Conservation (phyloP, 1,139 yeast genomes). For the Diutina siamensis region DNA sequence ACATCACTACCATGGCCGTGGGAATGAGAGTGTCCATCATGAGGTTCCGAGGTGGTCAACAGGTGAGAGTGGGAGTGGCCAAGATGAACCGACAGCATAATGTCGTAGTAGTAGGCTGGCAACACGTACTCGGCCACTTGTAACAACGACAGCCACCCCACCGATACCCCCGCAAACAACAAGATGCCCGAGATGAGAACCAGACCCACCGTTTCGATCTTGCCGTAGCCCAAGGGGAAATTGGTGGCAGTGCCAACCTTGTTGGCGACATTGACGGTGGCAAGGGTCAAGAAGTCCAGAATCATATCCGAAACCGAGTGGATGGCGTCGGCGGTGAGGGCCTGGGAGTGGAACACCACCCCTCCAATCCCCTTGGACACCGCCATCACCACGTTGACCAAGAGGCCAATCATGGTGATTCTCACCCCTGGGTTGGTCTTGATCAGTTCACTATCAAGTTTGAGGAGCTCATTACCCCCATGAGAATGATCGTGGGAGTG, state of each 20-base stretch:
- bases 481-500: slow-evolving; percentile 18
- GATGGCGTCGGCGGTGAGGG: slow-evolving; percentile 85
- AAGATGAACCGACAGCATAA: slow-evolving; percentile 33
- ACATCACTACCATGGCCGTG: slow-evolving; percentile 10
- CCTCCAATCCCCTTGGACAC: slow-evolving; percentile 84
- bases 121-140: slow-evolving; percentile 58
- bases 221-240: slow-evolving; percentile 88
- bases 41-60: slow-evolving; percentile 6
- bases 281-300: slow-evolving; percentile 78
- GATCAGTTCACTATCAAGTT: slow-evolving; percentile 15
- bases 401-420: slow-evolving; percentile 84
- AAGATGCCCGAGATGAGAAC: slow-evolving; percentile 75
- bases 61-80: slow-evolving; percentile 41
- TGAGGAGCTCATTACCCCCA: slow-evolving; percentile 30
- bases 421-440: slow-evolving; percentile 72
- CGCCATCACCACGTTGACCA: slow-evolving; percentile 79
- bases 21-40: slow-evolving; percentile 12
- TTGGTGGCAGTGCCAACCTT: slow-evolving; percentile 46
- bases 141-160: slow-evolving; percentile 78
- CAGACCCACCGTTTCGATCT: slow-evolving; percentile 86
- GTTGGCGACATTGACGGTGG: slow-evolving; percentile 73
- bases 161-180: slow-evolving; percentile 78
- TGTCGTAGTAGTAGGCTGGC: slow-evolving; percentile 39
- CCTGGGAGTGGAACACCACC: slow-evolving; percentile 84
- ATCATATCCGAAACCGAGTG: slow-evolving; percentile 86